Conservation (phyloP, 139 green algal species). For the Chlamydomonas sphaeroides region DNA sequence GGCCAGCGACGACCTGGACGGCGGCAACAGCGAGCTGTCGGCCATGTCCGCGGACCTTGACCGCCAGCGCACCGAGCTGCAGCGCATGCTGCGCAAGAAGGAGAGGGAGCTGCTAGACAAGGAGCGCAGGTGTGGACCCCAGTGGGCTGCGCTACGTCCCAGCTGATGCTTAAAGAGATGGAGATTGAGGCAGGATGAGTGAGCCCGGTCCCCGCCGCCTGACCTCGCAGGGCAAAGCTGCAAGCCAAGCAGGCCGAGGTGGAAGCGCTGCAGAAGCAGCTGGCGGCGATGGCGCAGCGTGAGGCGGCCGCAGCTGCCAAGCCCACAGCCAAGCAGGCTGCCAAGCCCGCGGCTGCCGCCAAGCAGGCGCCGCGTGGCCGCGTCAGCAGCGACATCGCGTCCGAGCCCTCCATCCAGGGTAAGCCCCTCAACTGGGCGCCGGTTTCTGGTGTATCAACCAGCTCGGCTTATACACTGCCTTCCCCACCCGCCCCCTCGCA, state of each 20-base stretch:
- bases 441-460: not conserved
- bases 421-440: too few relatives aligned
- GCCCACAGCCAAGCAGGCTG: too few relatives aligned
- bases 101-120: conserved; percentile 20
- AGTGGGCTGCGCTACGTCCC: too few relatives aligned
- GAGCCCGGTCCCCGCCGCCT: too few relatives aligned
- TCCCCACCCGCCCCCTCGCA: too few relatives aligned
- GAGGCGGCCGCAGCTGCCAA: not conserved
- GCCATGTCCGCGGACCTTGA: conserved; percentile 38
- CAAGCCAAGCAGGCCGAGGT: conserved; percentile 32
- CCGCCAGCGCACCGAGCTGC: conserved; percentile 10
- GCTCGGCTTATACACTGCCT: too few relatives aligned
- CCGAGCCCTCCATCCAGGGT: not conserved
- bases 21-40: conserved; percentile 29
- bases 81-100: not conserved
- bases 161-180: too few relatives aligned
- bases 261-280: conserved; percentile 25
- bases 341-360: not conserved
- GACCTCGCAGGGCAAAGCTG: conserved; percentile 29
- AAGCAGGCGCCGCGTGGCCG: too few relatives aligned
- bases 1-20: conserved; percentile 1
- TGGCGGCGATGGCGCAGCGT: conserved; percentile 4
- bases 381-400: not conserved
- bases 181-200: too few relatives aligned
- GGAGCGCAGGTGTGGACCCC: conserved; percentile 30